Base-by-base conservation (phyloP, 768 basidiomycete genomes). In the Agrocybe praecox region DNA sequence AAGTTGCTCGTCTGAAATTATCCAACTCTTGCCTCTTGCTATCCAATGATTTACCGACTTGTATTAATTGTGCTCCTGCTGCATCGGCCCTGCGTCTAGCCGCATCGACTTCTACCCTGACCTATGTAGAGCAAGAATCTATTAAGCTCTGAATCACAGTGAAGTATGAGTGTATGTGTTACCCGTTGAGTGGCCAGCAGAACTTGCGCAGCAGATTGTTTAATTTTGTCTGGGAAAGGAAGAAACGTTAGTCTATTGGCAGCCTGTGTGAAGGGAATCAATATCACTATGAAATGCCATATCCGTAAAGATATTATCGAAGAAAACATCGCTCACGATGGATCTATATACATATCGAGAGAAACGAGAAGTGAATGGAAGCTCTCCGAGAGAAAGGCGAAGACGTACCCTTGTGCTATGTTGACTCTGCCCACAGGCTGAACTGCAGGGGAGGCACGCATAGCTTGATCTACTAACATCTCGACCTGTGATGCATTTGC, bases 301-400 rank as follows among this genome's bases (percentile, higher is more conserved):
- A 63, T 81, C 78, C 8, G 76, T 72, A 61, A 75, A 74, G 22
- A 77, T 69, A 56, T 78, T 76, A 58, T 78, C 76, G 59, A 77
- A 79, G 54, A 77, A 70, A 15, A 78, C 67, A 58, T 77, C 76
- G 56, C 67, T 71, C 23, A 78, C 54, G 26, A 78, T 64, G 26
- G 74, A 72, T 49, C 77, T 76, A 42, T 34, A 57, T 42, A 55
- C 9, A 51, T 43, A 6, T 33, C 52, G 45, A 46, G 49, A 50
- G 26, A 51, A 59, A 36, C 2, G 29, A 26, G 26, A 29, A 23
- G 40, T n/a, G 47, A n/a, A n/a, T 53, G 6, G 15, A 52, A 19
- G 34, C 29, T 14, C 22, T 21, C 21, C 15, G 11, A 52, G n/a
- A 12, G 46, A 29, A 46, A 33, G 18, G 10, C 46, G 10, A 34